Evolutionary conservation across 305 asterid species (phyloP), one percentile per base, ranked within the genome.

Genomic region (Ajuga reptans): DNA sequence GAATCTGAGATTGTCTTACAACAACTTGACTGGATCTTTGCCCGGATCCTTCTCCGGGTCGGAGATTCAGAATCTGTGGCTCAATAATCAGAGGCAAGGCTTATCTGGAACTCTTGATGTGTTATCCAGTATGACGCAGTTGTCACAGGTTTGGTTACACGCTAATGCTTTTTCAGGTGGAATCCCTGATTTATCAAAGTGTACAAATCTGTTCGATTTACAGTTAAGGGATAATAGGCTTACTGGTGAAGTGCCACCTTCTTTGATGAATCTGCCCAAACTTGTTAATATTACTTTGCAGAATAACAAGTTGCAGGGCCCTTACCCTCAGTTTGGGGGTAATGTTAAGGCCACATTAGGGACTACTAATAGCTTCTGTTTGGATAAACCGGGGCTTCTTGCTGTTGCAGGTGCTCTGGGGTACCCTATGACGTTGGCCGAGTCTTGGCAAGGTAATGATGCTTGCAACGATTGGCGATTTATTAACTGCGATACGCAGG

Each of bases 241-340:
- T 9, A 87, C 98, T 17, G 98, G 98, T 0, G 64, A 89, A 18
- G 76, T 92, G 16, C 95, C 97, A 0, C 72, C 74, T 29, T 83
- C 96, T 9, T 52, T 92, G 68, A 72, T 79, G 72, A 66, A 8
- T 31, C 69, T 92, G 74, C 87, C 94, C 0, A 80, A 56, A 2
- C 85, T 92, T 27, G 55, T 68, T 33, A 87, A 81, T 24, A 73
- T 92, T 65, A 73, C 87, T 17, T 54, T 92, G 75, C 88, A 83
- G 79, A 92, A 92, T 51, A 92, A 92, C 46, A 82, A 78, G 53
- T 64, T 92, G 72, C 98, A 90, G 72, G 98, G 98, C 4, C 91
- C 97, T 31, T 33, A 43, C n/a, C 97, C 97, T 18, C 53, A 75
- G 65, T 90, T 93, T 68, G 18, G 68, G 0, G 14, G 5, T 34